Evolutionary conservation across 306 rosid genomes (phyloP).

Genomic region (Canavalia ensiformis): DNA sequence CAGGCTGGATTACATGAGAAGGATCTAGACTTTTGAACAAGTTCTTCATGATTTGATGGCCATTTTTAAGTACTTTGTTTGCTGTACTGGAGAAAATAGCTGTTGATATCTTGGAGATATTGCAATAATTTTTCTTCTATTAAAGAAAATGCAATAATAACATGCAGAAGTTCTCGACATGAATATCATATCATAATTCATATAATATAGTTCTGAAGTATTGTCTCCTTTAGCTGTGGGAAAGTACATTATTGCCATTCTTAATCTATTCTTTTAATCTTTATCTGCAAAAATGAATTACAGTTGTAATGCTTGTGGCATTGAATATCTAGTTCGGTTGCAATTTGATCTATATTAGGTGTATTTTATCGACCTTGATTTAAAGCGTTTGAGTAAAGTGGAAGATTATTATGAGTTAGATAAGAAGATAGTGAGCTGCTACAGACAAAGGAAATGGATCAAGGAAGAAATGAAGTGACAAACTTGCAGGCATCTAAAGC

Average conservation of each 20-base stretch:
- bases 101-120: conserved; percentile 21
- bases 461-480: conserved; percentile 53
- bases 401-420: conserved; percentile 86
- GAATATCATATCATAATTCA: conserved; percentile 20
- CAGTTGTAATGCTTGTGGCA: conserved; percentile 34
- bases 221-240: conserved; percentile 8
- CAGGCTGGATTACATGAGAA: no score
- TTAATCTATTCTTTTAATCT: background rate
- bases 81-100: conserved; percentile 22
- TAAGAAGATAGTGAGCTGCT: conserved; percentile 82
- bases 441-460: conserved; percentile 61
- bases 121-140: background rate
- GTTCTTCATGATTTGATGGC: conserved; percentile 22
- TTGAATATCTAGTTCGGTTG: conserved; percentile 39
- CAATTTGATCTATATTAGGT: conserved; percentile 62
- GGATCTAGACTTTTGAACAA: background rate
- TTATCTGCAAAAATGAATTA: conserved; percentile 6
- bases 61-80: background rate
- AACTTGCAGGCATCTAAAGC: conserved; percentile 47
- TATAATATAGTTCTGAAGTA: conserved; percentile 2
- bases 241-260: conserved; percentile 15
- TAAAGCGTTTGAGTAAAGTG: conserved; percentile 80
- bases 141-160: background rate
- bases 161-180: background rate
- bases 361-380: conserved; percentile 87